phyloP scores from a whole-genome alignment of 2,329 filamentous ascomycete genomes.

The Ceratocystis huliohia region DNA sequence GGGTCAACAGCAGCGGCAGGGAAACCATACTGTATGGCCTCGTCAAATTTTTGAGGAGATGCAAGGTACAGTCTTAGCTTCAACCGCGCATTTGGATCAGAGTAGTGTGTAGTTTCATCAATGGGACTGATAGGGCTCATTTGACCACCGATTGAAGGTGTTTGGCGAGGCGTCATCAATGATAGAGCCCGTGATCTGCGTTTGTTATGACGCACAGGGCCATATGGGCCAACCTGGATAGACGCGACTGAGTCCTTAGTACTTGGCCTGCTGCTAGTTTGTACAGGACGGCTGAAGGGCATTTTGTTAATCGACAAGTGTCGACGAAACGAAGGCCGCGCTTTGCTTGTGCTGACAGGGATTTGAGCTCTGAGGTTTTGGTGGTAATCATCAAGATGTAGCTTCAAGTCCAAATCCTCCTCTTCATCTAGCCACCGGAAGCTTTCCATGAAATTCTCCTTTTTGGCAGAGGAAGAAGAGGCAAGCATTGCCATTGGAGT shows the following conservation, averaged over 20 bases:
- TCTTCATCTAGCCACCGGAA: slow-evolving; percentile 66
- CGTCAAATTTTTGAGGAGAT: slow-evolving; percentile 89
- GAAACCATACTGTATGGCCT: slow-evolving; percentile 88
- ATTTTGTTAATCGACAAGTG: slow-evolving; percentile 59
- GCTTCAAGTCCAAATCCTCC: slow-evolving; percentile 52
- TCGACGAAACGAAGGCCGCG: slow-evolving; percentile 52
- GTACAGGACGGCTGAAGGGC: slow-evolving; percentile 44
- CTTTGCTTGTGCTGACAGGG: slow-evolving; percentile 33
- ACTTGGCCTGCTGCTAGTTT: slow-evolving; percentile 37
- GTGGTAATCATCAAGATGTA: slow-evolving; percentile 60
- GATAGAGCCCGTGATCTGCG: slow-evolving; percentile 44
- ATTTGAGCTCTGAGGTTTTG: slow-evolving; percentile 44
- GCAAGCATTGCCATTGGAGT: slow-evolving; percentile 21
- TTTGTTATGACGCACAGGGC: slow-evolving; percentile 30
- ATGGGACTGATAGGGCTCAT: slow-evolving; percentile 31
- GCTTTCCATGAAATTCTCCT: slow-evolving; percentile 50
- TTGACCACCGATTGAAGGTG: slow-evolving; percentile 7
- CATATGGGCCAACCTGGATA: slow-evolving; percentile 25
- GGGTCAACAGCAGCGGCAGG: slow-evolving; percentile 39
- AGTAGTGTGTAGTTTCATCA: slow-evolving; percentile 73
- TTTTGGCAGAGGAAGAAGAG: slow-evolving; percentile 26
- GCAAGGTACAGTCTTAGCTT: slow-evolving; percentile 78
- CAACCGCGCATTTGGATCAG: slow-evolving; percentile 74
- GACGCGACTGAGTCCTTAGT: slow-evolving; percentile 31
- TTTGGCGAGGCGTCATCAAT: slow-evolving; percentile 36